Percentiles rank a stretch among this genome's conserved stretches.
Conservation (phyloP, 805 yeast species). For the Candida quercuum region DNA sequence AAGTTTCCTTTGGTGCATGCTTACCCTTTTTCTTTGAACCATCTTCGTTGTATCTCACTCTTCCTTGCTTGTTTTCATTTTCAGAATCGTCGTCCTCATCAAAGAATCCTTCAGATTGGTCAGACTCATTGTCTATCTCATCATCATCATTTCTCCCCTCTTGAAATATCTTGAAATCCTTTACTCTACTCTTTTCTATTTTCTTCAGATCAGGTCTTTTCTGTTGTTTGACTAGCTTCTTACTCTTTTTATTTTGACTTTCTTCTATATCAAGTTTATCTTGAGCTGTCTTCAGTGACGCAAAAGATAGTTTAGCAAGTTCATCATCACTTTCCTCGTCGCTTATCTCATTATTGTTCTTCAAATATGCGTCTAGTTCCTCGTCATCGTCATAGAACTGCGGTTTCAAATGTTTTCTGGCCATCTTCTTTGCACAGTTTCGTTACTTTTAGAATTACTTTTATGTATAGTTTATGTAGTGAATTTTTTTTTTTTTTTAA, state of each 20-base stretch:
- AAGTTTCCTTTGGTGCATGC: slow-evolving; percentile 84
- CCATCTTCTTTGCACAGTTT: slow-evolving; percentile 4
- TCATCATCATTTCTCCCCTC: slow-evolving; percentile 10
- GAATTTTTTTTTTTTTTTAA: no score
- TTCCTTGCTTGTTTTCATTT: slow-evolving; percentile 18
- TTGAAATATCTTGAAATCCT: slow-evolving; percentile 10
- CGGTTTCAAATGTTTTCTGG: slow-evolving; percentile 12
- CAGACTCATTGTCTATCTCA: slow-evolving; percentile 13
- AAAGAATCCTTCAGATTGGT: slow-evolving; percentile 32
- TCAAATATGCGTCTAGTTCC: slow-evolving; percentile 13
- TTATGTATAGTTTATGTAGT: neutral
- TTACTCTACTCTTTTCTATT: slow-evolving; percentile 1
- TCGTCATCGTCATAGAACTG: slow-evolving; percentile 17
- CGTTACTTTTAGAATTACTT: neutral
- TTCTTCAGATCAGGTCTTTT: neutral
- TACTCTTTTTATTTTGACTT: slow-evolving; percentile 3
- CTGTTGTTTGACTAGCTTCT: slow-evolving; percentile 4
- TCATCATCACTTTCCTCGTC: slow-evolving; percentile 34
- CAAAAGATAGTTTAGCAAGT: slow-evolving; percentile 53
- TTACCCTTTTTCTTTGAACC: slow-evolving; percentile 48
- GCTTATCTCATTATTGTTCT: neutral
- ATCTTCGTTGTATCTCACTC: slow-evolving; percentile 10
- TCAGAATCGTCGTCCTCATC: slow-evolving; percentile 29
- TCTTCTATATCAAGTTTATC: slow-evolving; percentile 28
- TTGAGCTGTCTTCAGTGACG: slow-evolving; percentile 58